A percentile compares a stretch with the other conserved stretches of the same genome.
phyloP scores from a whole-genome alignment of 2,329 filamentous ascomycete genomes.

The Claviceps quebecensis region DNA sequence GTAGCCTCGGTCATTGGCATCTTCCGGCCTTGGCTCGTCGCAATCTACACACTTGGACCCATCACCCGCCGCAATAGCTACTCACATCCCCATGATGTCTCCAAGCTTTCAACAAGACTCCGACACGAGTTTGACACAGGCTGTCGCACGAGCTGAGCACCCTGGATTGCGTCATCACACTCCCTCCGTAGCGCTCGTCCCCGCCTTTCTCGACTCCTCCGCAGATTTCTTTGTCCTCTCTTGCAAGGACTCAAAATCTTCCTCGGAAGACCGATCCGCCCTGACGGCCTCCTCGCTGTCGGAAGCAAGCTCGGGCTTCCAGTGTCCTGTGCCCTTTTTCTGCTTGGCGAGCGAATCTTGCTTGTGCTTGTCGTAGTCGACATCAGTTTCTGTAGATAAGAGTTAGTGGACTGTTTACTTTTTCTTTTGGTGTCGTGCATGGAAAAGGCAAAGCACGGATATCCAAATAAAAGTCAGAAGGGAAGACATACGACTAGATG shows the following conservation, averaged over 20 bases:
- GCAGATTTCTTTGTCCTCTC: conserved; percentile 42
- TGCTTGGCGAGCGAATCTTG: conserved; percentile 50
- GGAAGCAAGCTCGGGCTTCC: conserved; percentile 65
- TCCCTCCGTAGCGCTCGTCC: conserved; percentile 33
- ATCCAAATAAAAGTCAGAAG: neutral
- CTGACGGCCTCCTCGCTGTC: conserved; percentile 67
- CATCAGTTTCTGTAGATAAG: conserved; percentile 17
- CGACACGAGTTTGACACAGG: too few relatives aligned
- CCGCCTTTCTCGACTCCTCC: conserved; percentile 30
- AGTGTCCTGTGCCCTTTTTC: conserved; percentile 54
- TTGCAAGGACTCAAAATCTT: conserved; percentile 36
- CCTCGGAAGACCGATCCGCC: conserved; percentile 38
- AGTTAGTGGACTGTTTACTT: neutral
- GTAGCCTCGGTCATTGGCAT: too few relatives aligned
- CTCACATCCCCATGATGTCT: too few relatives aligned
- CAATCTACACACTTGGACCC: too few relatives aligned
- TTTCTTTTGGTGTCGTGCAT: neutral
- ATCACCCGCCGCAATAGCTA: too few relatives aligned
- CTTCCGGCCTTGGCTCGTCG: too few relatives aligned
- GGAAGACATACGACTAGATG: conserved; percentile 17
- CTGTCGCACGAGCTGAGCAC: neutral
- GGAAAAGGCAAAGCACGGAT: neutral
- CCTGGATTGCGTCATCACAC: conserved; percentile 16
- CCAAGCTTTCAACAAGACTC: too few relatives aligned
- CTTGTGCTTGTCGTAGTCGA: conserved; percentile 44